Evolutionary conservation across 78 protist genomes (phyloP).

Genomic region (Tieghemostelium lacteum): DNA sequence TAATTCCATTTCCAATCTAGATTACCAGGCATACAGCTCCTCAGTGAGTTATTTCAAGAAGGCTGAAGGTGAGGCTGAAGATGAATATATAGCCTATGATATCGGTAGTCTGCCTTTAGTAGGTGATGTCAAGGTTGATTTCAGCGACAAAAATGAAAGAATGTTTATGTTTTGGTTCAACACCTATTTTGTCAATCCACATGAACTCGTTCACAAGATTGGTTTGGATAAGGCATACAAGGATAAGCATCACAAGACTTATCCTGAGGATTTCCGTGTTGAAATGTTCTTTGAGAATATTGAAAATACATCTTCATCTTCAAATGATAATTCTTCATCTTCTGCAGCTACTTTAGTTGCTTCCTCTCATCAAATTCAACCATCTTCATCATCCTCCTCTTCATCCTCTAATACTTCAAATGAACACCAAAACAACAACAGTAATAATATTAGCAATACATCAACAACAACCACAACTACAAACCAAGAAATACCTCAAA

Average conservation of each 20-base stretch:
- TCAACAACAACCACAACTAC: no score
- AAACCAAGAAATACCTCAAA: no score
- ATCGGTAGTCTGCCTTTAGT: conserved; percentile 33
- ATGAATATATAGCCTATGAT: conserved; percentile 64
- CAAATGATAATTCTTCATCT: no score
- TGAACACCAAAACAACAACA: no score
- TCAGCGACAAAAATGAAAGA: conserved; percentile 50
- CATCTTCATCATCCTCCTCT: conserved; percentile 2
- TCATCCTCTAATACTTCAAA: no score
- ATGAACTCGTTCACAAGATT: conserved; percentile 34
- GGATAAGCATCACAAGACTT: conserved; percentile 85
- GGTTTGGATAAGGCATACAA: conserved; percentile 89
- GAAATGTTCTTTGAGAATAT: conserved; percentile 59
- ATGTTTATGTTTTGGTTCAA: conserved; percentile 90
- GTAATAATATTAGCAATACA: no score
- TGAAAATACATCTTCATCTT: not conserved
- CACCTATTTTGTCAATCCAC: conserved; percentile 70
- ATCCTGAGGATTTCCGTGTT: conserved; percentile 57
- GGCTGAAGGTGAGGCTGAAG: not conserved
- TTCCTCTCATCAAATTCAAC: conserved; percentile 8
- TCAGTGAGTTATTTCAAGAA: not conserved
- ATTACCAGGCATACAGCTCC: no score
- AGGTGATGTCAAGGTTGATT: conserved; percentile 66
- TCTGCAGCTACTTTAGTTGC: no score
- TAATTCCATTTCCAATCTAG: not conserved